Evolutionary conservation across 179 eudicot species (phyloP).

Genomic region (Actinidia arguta): DNA sequence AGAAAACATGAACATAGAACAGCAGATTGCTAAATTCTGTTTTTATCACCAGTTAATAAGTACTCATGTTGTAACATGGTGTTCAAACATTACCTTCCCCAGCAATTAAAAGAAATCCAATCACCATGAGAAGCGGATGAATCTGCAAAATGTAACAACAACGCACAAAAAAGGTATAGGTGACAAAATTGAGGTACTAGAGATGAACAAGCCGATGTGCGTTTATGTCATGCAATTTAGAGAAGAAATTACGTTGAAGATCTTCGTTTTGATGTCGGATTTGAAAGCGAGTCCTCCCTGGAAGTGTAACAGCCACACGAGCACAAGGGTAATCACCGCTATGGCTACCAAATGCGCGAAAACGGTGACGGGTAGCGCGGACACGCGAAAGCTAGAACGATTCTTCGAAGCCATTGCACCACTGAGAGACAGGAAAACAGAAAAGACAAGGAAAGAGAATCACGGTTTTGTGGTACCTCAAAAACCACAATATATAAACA

Average conservation of each 20-base stretch:
- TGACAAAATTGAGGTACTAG: neutral
- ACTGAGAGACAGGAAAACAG: neutral
- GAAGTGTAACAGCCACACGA: slow-evolving; percentile 71
- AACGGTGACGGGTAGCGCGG: slow-evolving; percentile 34
- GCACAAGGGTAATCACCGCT: slow-evolving; percentile 41
- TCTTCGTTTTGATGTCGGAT: slow-evolving; percentile 41
- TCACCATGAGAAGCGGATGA: slow-evolving; percentile 68
- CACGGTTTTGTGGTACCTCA: neutral
- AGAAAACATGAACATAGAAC: too few species aligned
- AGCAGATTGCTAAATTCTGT: too few species aligned
- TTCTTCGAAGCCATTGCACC: slow-evolving; percentile 29
- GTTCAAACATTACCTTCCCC: slow-evolving; percentile 91
- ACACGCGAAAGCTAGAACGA: slow-evolving; percentile 24
- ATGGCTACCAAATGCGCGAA: slow-evolving; percentile 57
- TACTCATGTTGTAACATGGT: too few species aligned
- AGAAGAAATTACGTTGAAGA: slow-evolving; percentile 60
- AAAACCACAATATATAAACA: neutral
- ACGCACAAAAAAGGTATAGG: neutral
- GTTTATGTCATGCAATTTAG: neutral
- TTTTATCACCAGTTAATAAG: too few species aligned
- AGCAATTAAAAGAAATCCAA: slow-evolving; percentile 54
- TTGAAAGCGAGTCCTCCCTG: slow-evolving; percentile 63
- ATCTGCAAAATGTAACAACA: slow-evolving; percentile 39
- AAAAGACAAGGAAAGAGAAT: neutral
- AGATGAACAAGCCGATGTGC: neutral